Base-by-base conservation (phyloP, 495 filamentous ascomycete genomes). In the Acidomyces sp. region DNA sequence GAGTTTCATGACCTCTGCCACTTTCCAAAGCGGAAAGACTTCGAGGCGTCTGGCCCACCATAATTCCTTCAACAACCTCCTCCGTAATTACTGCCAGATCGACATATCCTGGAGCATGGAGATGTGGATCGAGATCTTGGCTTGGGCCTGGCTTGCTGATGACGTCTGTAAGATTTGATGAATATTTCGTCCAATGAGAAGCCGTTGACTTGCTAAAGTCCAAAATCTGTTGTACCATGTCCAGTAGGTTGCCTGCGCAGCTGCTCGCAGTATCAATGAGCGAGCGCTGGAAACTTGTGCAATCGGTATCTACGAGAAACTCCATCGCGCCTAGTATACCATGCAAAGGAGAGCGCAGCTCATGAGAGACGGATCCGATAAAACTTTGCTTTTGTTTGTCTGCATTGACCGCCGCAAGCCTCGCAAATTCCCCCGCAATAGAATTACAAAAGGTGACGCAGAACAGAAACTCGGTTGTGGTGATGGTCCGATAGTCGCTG, bases 171-270 rank as follows among this genome's bases (percentile, higher is more conserved):
- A n/a, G n/a, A n/a, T n/a, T n/a, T n/a, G n/a, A n/a, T n/a, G n/a
- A n/a, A n/a, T n/a, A n/a, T n/a, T n/a, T n/a, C n/a, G n/a, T n/a
- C n/a, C n/a, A n/a, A n/a, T n/a, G n/a, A n/a, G n/a, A n/a, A n/a
- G n/a, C n/a, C n/a, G n/a, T n/a, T n/a, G n/a, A n/a, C 31, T 58
- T 60, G 2, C 50, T 41, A 31, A 55, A 55, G 23, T 58, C 51
- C 0, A 58, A 38, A 2, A 58, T 37, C 18, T 54, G 48, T 15
- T 53, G 35, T 4, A 58, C 37, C 3, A 49, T 58, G 39, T 60
- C 57, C 3, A 57, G 46, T 9, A 60, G 47, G 4, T 49, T 57
- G 16, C 43, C 47, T 0, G 47, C 55, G 27, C 55, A 60, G 6
- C 46, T 46, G 1, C 29, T 36, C 19, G 53, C 47, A 9, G 50